Evolutionary conservation across 495 filamentous ascomycete species (phyloP), one percentile per base, ranked within the genome.

Genomic region (Talaromyces nanjingensis): DNA sequence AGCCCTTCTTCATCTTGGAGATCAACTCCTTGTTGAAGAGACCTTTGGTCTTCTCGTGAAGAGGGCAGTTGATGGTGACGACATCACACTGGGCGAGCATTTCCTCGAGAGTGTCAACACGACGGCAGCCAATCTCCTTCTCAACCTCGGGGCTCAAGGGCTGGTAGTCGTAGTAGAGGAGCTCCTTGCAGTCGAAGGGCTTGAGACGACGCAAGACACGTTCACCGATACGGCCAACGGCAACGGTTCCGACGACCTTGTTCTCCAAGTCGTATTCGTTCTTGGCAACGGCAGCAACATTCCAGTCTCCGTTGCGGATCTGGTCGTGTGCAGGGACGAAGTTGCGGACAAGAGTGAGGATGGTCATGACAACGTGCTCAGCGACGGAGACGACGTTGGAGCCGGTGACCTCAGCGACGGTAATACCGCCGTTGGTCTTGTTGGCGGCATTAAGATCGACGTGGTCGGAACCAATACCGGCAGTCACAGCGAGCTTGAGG

Each of bases 1-100:
- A 88, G 67, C 91, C 92, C 73, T 87, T 87, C 91, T 98, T 98
- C 94, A 98, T 98, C 90, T 97, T 97, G 70, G 89, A 84, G 71
- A 98, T 96, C 65, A 98, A 84, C n/a, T 97, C 91, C 89, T 98
- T 98, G 86, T 97, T 97, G 84, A 98, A 98, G 68, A 98, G 75
- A 66, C 94, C 94, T 34, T 84, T 83, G 54, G 94, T 98, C 84
- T 94, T 96, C 84, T 97, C 94, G 80, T 98, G 94, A 66, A 98
- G 86, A 65, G 94, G 94, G 86, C 93, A 97, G 86, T 98, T 98
- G 79, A 98, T 98, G 71, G 94, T 98, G 71, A 98, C 94, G 49
- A 98, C 90, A 69, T 98, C 94, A 77, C 93, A 97, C 84, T 97
- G 92, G 62, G 84, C 83, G 63, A 98, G 79, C 87, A 98, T 89